A percentile compares a stretch with the other conserved stretches of the same genome.
These are phyloP conservation scores for Flaveria robusta DNA, from an alignment of 129 eudicot species.

Conservation along the genomic window DNA sequence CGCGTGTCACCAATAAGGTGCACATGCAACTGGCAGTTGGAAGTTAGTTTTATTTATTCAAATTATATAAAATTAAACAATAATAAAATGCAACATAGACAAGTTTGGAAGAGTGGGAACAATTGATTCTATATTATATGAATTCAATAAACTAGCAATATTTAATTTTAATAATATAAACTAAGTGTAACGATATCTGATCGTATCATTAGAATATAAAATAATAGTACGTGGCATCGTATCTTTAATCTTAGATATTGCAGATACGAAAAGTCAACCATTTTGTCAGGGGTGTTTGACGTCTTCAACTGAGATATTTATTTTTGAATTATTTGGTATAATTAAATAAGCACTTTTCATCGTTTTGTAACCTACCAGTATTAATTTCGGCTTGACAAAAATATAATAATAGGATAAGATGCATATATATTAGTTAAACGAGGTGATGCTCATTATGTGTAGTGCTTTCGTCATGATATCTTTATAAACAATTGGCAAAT, in stretches of 20 bases:
- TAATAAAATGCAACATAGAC: not conserved
- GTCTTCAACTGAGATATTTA: slow-evolving; percentile 7
- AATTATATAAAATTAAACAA: not conserved
- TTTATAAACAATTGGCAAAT: not conserved
- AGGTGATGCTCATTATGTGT: slow-evolving; percentile 15
- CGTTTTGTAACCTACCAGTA: slow-evolving; percentile 19
- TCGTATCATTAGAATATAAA: slow-evolving; percentile 16
- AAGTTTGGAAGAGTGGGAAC: slow-evolving; percentile 19
- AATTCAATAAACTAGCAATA: not conserved
- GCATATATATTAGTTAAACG: not conserved
- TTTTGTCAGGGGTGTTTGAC: slow-evolving; percentile 19
- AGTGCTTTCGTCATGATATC: slow-evolving; percentile 14
- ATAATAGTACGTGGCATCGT: slow-evolving; percentile 4
- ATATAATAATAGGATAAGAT: not conserved
- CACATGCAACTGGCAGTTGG: slow-evolving; percentile 19
- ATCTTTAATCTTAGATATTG: not conserved
- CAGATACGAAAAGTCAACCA: not conserved
- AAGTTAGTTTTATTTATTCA: not conserved
- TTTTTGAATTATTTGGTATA: not conserved
- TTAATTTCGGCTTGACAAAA: slow-evolving; percentile 15
- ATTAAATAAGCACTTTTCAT: not conserved
- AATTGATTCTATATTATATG: not conserved
- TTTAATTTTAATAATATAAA: not conserved
- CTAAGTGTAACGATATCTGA: not conserved
- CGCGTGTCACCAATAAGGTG: not conserved